Percentiles rank a stretch among this genome's conserved stretches.
Conservation (phyloP, 1,284 basidiomycete species). For the Ceratobasidium sp. region DNA sequence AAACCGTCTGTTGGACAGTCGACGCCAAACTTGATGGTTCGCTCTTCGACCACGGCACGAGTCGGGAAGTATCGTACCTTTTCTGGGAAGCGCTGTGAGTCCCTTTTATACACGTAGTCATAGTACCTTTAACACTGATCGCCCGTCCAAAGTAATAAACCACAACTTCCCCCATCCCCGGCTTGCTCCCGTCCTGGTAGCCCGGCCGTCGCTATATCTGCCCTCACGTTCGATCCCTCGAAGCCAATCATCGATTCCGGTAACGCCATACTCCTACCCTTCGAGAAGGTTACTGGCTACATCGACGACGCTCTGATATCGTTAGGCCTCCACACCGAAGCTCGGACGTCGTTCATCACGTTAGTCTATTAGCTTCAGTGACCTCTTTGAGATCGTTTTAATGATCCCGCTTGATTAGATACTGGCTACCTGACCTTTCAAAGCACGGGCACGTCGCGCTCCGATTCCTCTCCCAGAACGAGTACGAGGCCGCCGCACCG, state of each 20-base stretch:
- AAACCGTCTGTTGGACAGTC: constrained; percentile 52
- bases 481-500: constrained; percentile 60
- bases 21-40: constrained; percentile 52
- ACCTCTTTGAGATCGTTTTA: constrained; percentile 51
- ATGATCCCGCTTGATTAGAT: constrained; percentile 46
- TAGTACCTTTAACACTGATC: constrained; percentile 54
- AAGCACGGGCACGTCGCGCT: constrained; percentile 62
- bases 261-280: constrained; percentile 3
- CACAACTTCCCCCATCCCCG: neutral
- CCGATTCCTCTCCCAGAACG: constrained; percentile 62
- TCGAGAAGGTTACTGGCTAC: constrained; percentile 51
- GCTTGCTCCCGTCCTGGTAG: neutral
- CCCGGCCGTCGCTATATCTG: constrained; percentile 50
- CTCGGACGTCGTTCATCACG: constrained; percentile 63
- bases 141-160: constrained; percentile 55
- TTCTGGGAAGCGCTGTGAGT: constrained; percentile 57
- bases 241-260: neutral
- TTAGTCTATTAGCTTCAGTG: constrained; percentile 60
- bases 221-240: neutral
- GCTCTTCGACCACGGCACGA: constrained; percentile 52
- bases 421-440: constrained; percentile 60
- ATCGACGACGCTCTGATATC: constrained; percentile 57
- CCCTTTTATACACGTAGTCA: neutral
- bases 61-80: constrained; percentile 55
- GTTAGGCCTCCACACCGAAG: constrained; percentile 61